A percentile compares a stretch with the other conserved stretches of the same genome.
These are phyloP conservation scores for Alternaria ventricosa DNA, from an alignment of 2,329 filamentous ascomycete species.

Conservation along the genomic window DNA sequence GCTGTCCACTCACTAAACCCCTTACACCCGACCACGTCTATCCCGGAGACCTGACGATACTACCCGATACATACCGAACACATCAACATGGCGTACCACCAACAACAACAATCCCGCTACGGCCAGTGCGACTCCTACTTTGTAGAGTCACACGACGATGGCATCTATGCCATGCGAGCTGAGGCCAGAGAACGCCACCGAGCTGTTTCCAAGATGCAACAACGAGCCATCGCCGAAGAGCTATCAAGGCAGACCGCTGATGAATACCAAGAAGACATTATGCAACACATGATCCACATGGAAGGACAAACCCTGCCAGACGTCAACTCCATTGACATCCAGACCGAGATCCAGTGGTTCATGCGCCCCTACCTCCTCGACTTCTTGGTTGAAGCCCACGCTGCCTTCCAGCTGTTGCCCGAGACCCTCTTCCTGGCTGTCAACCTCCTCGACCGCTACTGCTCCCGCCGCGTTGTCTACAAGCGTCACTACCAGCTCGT, in stretches of 20 bases:
- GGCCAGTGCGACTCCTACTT: slow-evolving; percentile 74
- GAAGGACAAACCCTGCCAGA: slow-evolving; percentile 94
- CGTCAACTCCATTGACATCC: slow-evolving; percentile 97
- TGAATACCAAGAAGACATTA: slow-evolving; percentile 92
- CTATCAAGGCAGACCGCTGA: slow-evolving; percentile 84
- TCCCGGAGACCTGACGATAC: slow-evolving; percentile 57
- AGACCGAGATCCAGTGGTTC: slow-evolving; percentile 99
- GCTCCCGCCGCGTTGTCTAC: slow-evolving; percentile 96
- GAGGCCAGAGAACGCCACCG: slow-evolving; percentile 77
- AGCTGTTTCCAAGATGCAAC: slow-evolving; percentile 79
- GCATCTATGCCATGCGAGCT: slow-evolving; percentile 62
- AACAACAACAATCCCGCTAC: slow-evolving; percentile 60
- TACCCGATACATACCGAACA: slow-evolving; percentile 47
- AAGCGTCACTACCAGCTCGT: slow-evolving; percentile 99
- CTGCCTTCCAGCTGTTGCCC: slow-evolving; percentile 89
- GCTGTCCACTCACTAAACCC: slow-evolving; percentile 51
- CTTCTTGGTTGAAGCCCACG: slow-evolving; percentile 96
- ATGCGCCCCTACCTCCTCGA: slow-evolving; percentile 98
- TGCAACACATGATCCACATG: slow-evolving; percentile 95
- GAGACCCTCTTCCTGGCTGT: slow-evolving; percentile 96
- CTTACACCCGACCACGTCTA: slow-evolving; percentile 31
- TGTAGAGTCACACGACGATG: slow-evolving; percentile 66
- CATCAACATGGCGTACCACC: slow-evolving; percentile 64
- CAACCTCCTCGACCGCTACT: slow-evolving; percentile 97
- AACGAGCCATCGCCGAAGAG: slow-evolving; percentile 87